Conservation (phyloP, 164 flowering plant genomes). For the Vitis rotundifolia region DNA sequence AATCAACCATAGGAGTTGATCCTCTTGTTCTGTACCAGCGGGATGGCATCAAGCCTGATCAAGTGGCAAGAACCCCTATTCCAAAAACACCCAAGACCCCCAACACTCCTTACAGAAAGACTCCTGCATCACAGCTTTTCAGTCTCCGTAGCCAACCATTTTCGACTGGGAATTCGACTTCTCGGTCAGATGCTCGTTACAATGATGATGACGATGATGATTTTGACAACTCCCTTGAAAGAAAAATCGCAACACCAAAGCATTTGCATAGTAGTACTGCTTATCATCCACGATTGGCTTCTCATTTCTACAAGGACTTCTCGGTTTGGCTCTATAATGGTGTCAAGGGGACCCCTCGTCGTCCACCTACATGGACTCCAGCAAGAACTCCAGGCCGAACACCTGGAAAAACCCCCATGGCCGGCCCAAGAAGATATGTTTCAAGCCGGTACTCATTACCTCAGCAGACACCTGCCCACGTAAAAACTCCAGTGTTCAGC, state of each 20-base stretch:
- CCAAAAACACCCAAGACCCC: conserved; percentile 38
- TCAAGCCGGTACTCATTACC: conserved; percentile 26
- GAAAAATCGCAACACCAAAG: conserved; percentile 44
- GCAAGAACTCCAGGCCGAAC: conserved; percentile 65
- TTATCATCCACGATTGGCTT: conserved; percentile 59
- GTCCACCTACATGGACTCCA: conserved; percentile 79
- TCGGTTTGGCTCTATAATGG: conserved; percentile 71
- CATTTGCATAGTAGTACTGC: conserved; percentile 37
- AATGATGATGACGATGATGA: conserved; percentile 40
- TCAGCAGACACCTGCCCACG: conserved; percentile 8
- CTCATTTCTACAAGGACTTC: conserved; percentile 77
- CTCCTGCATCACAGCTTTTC: conserved; percentile 32
- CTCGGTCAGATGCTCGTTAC: conserved; percentile 15
- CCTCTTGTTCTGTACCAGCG: conserved; percentile 63
- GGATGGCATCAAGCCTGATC: conserved; percentile 63
- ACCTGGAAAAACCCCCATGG: conserved; percentile 46
- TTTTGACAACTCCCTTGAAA: conserved; percentile 63
- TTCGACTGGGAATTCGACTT: conserved; percentile 28
- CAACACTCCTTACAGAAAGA: conserved; percentile 24
- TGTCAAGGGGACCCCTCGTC: conserved; percentile 63
- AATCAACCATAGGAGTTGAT: conserved; percentile 66
- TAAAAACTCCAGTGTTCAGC: conserved; percentile 34
- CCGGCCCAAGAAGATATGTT: conserved; percentile 24
- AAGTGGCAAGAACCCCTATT: conserved; percentile 51
- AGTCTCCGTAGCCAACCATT: conserved; percentile 41